Base-by-base conservation (phyloP, 768 basidiomycete genomes). In the Sporobolomyces roseus region DNA sequence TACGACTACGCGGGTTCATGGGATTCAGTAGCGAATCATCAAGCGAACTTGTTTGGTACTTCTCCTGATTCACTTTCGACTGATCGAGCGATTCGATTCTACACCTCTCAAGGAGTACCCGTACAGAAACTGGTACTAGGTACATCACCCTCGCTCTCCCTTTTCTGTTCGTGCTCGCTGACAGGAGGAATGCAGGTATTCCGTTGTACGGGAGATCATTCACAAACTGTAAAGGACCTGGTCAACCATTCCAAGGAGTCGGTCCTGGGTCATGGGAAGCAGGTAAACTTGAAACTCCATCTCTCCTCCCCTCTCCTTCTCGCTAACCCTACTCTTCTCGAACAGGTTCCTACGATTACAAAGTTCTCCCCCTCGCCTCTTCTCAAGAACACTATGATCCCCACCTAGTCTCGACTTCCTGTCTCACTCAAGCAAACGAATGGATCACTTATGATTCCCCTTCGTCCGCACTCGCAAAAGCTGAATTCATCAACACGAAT, bases 141-240 rank as follows among this genome's bases (percentile, higher is more conserved):
- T 80, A 55, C 61, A 76, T 29, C n/a, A n/a, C n/a, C n/a, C n/a
- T n/a, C n/a, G n/a, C n/a, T n/a, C n/a, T n/a, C n/a, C 16, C 21
- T 27, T 30, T 23, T 23, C 21, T 13, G 35, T 36, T 27, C 38
- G 9, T 17, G 8, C 35, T 55, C 35, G 45, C 8, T 13, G 30
- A 6, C 8, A 52, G 23, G 25, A 10, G 33, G 32, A 4, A 16
- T 21, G 9, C 67, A 79, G 79, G 94, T 16, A 84, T 98, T 52
- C 96, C 96, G 1, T 83, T 96, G 7, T 99, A 98, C 73, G 96
- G 96, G 1, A 85, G 94, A 30, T 88, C 89, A 48, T 99, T 99
- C 81, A 81, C 85, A 77, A 85, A 87, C 75, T 93, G 93, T 0
- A 79, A 84, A 51, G 94, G 94, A 0, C 89, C 90, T 8, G 92